phyloP scores from a whole-genome alignment of 2,329 filamentous ascomycete species.

The Calonectria ilicicola region DNA sequence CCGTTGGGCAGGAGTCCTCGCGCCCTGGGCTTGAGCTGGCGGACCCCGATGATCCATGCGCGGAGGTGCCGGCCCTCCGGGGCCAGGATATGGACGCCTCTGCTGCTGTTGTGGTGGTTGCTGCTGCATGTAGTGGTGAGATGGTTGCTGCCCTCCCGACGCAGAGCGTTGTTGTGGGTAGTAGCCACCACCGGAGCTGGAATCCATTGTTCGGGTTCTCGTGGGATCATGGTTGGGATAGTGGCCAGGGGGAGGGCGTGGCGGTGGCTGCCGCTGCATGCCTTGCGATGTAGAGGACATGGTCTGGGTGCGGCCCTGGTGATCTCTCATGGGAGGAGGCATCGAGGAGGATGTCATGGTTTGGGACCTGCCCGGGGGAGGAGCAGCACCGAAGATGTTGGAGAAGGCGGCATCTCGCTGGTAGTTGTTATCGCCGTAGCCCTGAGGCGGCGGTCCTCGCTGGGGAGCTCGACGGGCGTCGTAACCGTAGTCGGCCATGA shows the following conservation, averaged over 20 bases:
- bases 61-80: slow-evolving; percentile 64
- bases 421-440: slow-evolving; percentile 65
- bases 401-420: slow-evolving; percentile 96
- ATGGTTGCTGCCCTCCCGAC: slow-evolving; percentile 60
- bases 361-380: slow-evolving; percentile 89
- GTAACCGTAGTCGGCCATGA: slow-evolving; percentile 71
- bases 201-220: slow-evolving; percentile 47
- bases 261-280: slow-evolving; percentile 75
- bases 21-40: slow-evolving; percentile 55
- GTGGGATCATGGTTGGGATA: slow-evolving; percentile 49
- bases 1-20: slow-evolving; percentile 63
- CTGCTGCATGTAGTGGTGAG: slow-evolving; percentile 61
- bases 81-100: slow-evolving; percentile 59
- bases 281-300: slow-evolving; percentile 69
- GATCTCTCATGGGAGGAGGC: slow-evolving; percentile 63
- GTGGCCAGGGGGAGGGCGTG: slow-evolving; percentile 60
- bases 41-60: slow-evolving; percentile 73
- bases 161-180: slow-evolving; percentile 65
- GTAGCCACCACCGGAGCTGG: slow-evolving; percentile 63
- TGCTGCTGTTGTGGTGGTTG: slow-evolving; percentile 56
- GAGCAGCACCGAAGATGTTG: slow-evolving; percentile 92
- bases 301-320: slow-evolving; percentile 79
- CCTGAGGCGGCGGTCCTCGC: slow-evolving; percentile 47
- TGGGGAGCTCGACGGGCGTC: slow-evolving; percentile 62
- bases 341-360: slow-evolving; percentile 88